phyloP scores from a whole-genome alignment of 2,329 filamentous ascomycete species.

The Cladosporium sp. region DNA sequence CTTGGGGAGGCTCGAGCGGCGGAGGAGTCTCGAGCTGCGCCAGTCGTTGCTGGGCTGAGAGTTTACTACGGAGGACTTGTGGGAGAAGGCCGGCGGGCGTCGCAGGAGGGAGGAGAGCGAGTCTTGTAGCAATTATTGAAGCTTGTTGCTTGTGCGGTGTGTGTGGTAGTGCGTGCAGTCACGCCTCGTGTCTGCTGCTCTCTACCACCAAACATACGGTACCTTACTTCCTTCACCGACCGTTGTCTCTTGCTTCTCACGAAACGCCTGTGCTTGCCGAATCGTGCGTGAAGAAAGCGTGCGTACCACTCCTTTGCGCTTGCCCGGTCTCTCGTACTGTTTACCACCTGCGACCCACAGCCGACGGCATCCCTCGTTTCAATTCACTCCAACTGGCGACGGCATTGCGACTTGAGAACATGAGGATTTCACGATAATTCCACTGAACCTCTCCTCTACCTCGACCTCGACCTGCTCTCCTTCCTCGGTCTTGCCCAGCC shows the following conservation, averaged over 20 bases:
- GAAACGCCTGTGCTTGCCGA: background rate
- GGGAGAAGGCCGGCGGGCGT: background rate
- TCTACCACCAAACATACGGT: too few species aligned
- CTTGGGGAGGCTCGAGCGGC: background rate
- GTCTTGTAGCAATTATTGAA: too few species aligned
- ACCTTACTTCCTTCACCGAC: too few species aligned
- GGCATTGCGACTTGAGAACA: too few species aligned
- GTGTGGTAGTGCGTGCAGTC: background rate
- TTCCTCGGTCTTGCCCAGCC: background rate
- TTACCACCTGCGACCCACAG: background rate
- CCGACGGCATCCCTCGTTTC: background rate
- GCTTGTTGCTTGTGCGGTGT: background rate
- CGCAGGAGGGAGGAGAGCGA: background rate
- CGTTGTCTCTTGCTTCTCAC: too few species aligned
- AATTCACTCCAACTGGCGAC: background rate
- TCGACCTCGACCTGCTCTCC: background rate
- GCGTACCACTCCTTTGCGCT: background rate
- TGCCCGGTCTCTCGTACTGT: background rate
- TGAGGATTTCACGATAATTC: too few species aligned
- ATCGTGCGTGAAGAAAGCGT: slow-evolving; percentile 1
- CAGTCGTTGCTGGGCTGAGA: background rate
- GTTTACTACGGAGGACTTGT: too few species aligned
- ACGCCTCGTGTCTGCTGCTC: too few species aligned
- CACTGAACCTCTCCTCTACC: background rate
- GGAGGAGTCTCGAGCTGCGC: background rate